Evolutionary conservation across 768 basidiomycete species (phyloP).

Genomic region (Lactarius trivialis): DNA sequence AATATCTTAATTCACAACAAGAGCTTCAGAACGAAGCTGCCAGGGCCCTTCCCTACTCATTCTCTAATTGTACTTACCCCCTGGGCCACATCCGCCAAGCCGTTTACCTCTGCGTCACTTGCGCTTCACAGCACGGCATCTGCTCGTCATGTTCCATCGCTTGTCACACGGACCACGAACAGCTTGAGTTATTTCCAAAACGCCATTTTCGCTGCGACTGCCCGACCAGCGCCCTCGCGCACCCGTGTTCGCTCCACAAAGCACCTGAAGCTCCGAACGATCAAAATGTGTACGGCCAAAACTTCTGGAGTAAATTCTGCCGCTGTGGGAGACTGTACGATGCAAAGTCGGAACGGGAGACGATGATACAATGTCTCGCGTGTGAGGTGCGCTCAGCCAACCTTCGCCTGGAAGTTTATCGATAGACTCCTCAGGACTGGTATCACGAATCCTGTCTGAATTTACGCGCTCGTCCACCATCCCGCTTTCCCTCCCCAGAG

Average conservation of each 20-base stretch:
- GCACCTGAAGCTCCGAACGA: constrained; percentile 47
- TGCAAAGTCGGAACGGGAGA: constrained; percentile 64
- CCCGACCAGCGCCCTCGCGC: constrained; percentile 56
- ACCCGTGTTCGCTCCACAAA: constrained; percentile 58
- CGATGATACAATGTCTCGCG: constrained; percentile 82
- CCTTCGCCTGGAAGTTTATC: constrained; percentile 9
- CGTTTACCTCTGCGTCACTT: constrained; percentile 76
- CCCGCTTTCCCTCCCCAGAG: constrained; percentile 36
- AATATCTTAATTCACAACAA: constrained; percentile 30
- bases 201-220: constrained; percentile 81
- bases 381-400: constrained; percentile 58
- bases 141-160: constrained; percentile 83
- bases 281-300: constrained; percentile 63
- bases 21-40: constrained; percentile 36
- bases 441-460: constrained; percentile 87
- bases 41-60: constrained; percentile 37
- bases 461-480: constrained; percentile 57
- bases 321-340: constrained; percentile 70
- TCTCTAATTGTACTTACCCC: constrained; percentile 38
- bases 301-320: constrained; percentile 68
- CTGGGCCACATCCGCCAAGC: constrained; percentile 53
- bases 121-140: constrained; percentile 58
- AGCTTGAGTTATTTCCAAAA: constrained; percentile 83
- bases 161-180: constrained; percentile 82
- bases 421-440: constrained; percentile 58